Evolutionary conservation across 2,329 filamentous ascomycete species (phyloP).

Genomic region (Septoria petroselini): DNA sequence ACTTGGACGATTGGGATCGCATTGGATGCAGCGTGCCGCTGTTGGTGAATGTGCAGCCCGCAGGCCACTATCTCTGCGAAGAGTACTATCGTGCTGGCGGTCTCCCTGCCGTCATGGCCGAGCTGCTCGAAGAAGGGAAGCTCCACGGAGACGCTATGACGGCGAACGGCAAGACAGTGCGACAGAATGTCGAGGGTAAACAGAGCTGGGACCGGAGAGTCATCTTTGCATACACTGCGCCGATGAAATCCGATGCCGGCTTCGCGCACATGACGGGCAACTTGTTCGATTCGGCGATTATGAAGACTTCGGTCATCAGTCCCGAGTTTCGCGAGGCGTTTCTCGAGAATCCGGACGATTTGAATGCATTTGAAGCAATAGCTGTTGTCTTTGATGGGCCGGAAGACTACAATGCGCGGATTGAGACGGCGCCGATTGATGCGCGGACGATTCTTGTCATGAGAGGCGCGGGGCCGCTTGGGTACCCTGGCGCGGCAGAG

Average conservation of each 20-base stretch:
- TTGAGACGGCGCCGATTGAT: conserved; percentile 34
- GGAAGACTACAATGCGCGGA: conserved; percentile 32
- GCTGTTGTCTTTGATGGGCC: conserved; percentile 35
- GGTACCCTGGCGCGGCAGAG: conserved; percentile 35
- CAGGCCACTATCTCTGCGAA: conserved; percentile 53
- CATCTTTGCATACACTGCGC: conserved; percentile 47
- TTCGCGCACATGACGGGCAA: conserved; percentile 41
- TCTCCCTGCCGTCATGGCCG: conserved; percentile 53
- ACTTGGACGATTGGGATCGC: conserved; percentile 54
- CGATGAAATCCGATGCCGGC: conserved; percentile 51
- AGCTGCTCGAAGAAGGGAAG: conserved; percentile 50
- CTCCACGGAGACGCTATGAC: conserved; percentile 46
- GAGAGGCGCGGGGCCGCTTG: conserved; percentile 34
- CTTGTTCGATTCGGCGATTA: conserved; percentile 35
- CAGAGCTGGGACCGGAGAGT: conserved; percentile 51
- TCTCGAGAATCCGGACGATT: conserved; percentile 28
- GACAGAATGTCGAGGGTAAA: conserved; percentile 45
- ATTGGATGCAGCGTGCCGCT: conserved; percentile 52
- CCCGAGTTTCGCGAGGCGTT: conserved; percentile 31
- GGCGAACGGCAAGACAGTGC: conserved; percentile 48
- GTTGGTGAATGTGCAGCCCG: conserved; percentile 55
- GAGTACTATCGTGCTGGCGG: conserved; percentile 56
- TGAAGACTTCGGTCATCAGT: conserved; percentile 35
- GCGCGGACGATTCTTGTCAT: conserved; percentile 35
- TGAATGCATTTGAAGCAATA: conserved; percentile 34